Conservation (phyloP, 441 rosid species). For the Corymbia citriodora region DNA sequence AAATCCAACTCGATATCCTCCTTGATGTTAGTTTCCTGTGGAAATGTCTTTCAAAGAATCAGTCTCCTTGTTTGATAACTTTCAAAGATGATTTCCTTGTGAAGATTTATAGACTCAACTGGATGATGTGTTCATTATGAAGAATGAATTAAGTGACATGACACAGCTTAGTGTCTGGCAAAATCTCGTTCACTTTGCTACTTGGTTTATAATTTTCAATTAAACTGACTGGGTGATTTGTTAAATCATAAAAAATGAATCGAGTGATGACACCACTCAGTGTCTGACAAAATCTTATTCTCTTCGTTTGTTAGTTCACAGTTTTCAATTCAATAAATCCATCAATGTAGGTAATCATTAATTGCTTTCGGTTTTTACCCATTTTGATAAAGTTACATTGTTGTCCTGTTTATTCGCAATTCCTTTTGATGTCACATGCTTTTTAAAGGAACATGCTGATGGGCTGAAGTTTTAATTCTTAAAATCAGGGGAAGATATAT, state of each 20-base stretch:
- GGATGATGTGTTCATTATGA: background rate
- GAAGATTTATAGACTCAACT: background rate
- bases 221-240: background rate
- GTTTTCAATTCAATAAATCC: background rate
- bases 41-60: background rate
- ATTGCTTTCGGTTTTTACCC: background rate
- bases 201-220: background rate
- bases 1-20: background rate
- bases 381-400: background rate
- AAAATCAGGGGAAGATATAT: slow-evolving; percentile 77
- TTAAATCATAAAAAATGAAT: background rate
- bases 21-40: background rate
- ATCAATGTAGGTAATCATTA: background rate
- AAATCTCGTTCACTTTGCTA: background rate
- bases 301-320: background rate
- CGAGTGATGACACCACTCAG: background rate
- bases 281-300: background rate
- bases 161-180: background rate
- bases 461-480: slow-evolving; percentile 1
- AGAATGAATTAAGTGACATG: background rate
- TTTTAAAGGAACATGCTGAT: slow-evolving; percentile 1
- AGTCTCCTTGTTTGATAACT: background rate
- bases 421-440: background rate
- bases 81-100: background rate
- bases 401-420: background rate